Base-by-base conservation (phyloP, 768 basidiomycete genomes). In the Crassisporium funariophilum region DNA sequence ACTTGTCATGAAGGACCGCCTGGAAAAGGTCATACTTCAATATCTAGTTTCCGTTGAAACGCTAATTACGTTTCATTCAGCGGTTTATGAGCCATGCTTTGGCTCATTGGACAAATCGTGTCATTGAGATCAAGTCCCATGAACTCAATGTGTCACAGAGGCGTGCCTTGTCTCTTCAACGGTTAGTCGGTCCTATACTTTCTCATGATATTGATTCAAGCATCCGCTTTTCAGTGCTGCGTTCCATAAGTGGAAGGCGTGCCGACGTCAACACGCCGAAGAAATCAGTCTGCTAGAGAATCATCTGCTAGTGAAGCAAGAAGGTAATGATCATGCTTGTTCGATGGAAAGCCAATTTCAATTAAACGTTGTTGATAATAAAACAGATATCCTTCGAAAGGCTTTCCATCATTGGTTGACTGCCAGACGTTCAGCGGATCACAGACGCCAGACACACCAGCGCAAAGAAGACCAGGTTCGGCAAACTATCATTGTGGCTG, bases 261-360 rank as follows among this genome's bases (percentile, higher is more conserved):
- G 77, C 27, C 81, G 76, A 56, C 66, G 72, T 27, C 80, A 82
- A 19, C 88, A 88, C 59, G 75, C 76, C 2, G 86, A 91, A 60
- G 82, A 85, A 52, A 65, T 84, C 3, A 84, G 81, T 54, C 76
- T 94, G n/a, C 81, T 93, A 78, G 84, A 90, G 59, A 91, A 88
- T 59, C 88, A 90, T 63, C 78, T 84, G 46, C 77, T 86, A 50
- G 82, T 93, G 35, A 90, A 88, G 64, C 78, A 78, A 35, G 88
- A 91, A 75, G 91, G 91, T 83, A 57, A 27, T 66, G 27, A 48
- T 41, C 35, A 35, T 44, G 12, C 27, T 19, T 39, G n/a, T n/a
- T n/a, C n/a, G n/a, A n/a, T n/a, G n/a, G n/a, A n/a, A n/a, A n/a
- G n/a, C n/a, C n/a, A n/a, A n/a, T n/a, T n/a, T n/a, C n/a, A n/a